phyloP scores from a whole-genome alignment of 2,329 filamentous ascomycete species.

The Aphanoascus verrucosus region DNA sequence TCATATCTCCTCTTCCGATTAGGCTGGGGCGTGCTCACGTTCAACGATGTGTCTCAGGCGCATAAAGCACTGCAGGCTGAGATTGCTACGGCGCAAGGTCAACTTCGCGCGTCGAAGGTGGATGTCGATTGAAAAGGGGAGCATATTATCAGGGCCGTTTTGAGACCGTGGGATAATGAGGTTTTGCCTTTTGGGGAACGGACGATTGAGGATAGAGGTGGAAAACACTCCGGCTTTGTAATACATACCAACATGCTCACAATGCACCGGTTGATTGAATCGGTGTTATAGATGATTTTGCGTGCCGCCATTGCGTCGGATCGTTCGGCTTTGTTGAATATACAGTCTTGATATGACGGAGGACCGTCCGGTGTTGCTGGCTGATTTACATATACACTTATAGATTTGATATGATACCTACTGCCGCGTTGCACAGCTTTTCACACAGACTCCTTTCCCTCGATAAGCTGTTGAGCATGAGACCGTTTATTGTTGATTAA shows the following conservation, averaged over 20 bases:
- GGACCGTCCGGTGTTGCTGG: background rate
- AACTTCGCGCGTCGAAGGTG: slow-evolving; percentile 34
- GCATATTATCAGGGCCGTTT: no score
- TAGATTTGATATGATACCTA: background rate
- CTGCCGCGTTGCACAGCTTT: background rate
- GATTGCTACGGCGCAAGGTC: slow-evolving; percentile 46
- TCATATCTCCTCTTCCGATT: slow-evolving; percentile 86
- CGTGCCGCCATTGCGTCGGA: background rate
- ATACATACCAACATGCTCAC: no score
- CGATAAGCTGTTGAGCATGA: no score
- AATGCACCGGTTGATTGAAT: no score
- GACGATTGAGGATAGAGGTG: no score
- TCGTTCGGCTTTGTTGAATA: background rate
- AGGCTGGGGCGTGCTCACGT: slow-evolving; percentile 84
- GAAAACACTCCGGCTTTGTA: no score
- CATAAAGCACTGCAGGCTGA: slow-evolving; percentile 81
- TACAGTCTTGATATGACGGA: no score
- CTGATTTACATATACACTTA: background rate
- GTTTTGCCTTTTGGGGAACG: no score
- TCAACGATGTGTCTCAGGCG: slow-evolving; percentile 89
- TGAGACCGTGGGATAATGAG: no score
- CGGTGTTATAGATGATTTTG: no score
- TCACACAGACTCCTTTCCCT: no score
- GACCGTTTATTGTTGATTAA: no score
- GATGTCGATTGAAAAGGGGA: slow-evolving; percentile 29